A percentile compares a stretch with the other conserved stretches of the same genome.
Evolutionary conservation across 768 basidiomycete species (phyloP).

Genomic region (Tephrocybe sp.): DNA sequence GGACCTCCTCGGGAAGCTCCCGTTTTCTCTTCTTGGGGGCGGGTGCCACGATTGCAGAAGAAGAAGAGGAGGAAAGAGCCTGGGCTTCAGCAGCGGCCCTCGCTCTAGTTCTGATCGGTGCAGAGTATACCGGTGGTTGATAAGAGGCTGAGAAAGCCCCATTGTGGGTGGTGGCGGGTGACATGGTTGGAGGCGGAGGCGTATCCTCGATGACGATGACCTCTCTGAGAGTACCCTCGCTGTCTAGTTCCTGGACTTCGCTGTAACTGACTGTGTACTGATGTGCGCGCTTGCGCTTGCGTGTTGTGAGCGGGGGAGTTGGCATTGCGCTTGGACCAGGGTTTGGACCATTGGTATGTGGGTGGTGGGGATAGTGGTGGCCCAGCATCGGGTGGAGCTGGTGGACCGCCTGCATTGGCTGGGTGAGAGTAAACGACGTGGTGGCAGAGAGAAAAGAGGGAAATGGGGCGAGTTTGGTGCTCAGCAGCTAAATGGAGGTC

Average conservation of each 20-base stretch:
- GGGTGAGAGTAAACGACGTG: constrained; percentile 48
- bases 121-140: constrained; percentile 72
- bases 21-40: constrained; percentile 83
- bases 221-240: constrained; percentile 71
- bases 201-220: constrained; percentile 94
- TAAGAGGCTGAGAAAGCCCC: constrained; percentile 75
- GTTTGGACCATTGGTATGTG: constrained; percentile 42
- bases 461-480: constrained; percentile 31
- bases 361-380: constrained; percentile 65
- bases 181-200: constrained; percentile 78
- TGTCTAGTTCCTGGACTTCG: constrained; percentile 85
- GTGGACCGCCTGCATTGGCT: constrained; percentile 73
- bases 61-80: constrained; percentile 66
- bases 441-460: constrained; percentile 37
- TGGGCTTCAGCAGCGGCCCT: constrained; percentile 86
- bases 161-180: constrained; percentile 69
- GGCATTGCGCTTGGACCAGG: constrained; percentile 64
- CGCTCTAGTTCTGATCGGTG: constrained; percentile 80
- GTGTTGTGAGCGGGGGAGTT: constrained; percentile 67
- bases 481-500: constrained; percentile 42
- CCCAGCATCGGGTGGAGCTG: constrained; percentile 61
- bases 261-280: constrained; percentile 84
- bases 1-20: constrained; percentile 71
- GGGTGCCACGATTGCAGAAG: constrained; percentile 63
- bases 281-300: constrained; percentile 81